Conservation (phyloP, 1,284 basidiomycete genomes). For the Ceratorhiza oryzae-sativae region DNA sequence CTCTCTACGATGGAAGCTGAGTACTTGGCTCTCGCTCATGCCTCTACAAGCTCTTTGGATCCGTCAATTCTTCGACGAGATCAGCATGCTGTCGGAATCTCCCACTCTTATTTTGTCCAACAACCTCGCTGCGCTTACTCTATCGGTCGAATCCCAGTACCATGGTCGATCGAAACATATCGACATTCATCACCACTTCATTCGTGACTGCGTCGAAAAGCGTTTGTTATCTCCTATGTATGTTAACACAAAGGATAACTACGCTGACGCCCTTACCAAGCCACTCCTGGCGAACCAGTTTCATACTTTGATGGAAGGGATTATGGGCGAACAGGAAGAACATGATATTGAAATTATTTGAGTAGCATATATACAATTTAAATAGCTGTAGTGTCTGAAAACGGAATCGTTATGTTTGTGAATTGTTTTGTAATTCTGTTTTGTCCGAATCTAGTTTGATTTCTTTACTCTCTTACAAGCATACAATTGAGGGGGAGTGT, state of each 20-base stretch:
- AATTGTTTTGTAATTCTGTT: too few species aligned
- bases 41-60: slow-evolving; percentile 52
- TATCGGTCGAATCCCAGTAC: slow-evolving; percentile 50
- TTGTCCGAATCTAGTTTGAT: too few species aligned
- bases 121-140: slow-evolving; percentile 52
- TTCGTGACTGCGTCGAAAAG: slow-evolving; percentile 49
- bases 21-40: slow-evolving; percentile 52
- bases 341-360: background rate
- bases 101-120: slow-evolving; percentile 49
- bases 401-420: too few species aligned
- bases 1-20: slow-evolving; percentile 53
- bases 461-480: too few species aligned
- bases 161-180: slow-evolving; percentile 55
- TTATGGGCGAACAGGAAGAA: slow-evolving; percentile 58
- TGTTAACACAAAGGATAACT: slow-evolving; percentile 27
- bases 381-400: too few species aligned
- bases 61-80: slow-evolving; percentile 46
- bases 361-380: too few species aligned
- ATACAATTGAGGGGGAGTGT: too few species aligned
- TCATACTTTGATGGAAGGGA: background rate
- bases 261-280: slow-evolving; percentile 46
- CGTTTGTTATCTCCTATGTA: background rate
- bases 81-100: slow-evolving; percentile 42
- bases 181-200: slow-evolving; percentile 53
- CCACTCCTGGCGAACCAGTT: slow-evolving; percentile 34